Conservation (phyloP, 2,329 filamentous ascomycete species). For the Talaromyces marneffei region DNA sequence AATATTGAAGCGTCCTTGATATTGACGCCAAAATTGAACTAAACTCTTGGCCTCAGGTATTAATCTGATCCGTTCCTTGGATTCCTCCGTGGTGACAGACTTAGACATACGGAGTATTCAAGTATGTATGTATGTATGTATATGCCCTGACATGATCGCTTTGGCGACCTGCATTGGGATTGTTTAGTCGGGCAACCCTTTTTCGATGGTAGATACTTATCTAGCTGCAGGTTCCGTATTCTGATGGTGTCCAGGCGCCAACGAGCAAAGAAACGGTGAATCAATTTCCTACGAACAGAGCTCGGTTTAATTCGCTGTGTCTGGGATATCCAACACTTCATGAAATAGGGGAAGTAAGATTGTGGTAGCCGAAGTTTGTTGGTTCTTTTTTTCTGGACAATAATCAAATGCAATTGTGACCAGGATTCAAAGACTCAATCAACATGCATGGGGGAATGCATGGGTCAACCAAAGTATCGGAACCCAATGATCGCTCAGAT, state of each 20-base stretch:
- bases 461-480: neutral
- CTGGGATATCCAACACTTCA: neutral
- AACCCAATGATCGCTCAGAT: neutral
- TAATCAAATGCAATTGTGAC: neutral
- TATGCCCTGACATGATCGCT: neutral
- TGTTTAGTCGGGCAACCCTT: neutral
- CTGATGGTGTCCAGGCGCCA: neutral
- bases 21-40: neutral
- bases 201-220: neutral
- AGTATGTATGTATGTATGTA: too few relatives aligned
- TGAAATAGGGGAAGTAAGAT: neutral
- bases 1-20: neutral
- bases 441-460: neutral
- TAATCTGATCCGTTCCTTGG: neutral
- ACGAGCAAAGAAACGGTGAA: neutral
- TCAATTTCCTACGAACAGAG: neutral
- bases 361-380: neutral
- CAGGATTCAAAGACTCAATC: neutral
- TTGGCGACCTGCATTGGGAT: neutral
- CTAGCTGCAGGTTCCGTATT: neutral
- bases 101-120: neutral
- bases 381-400: neutral
- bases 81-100: neutral
- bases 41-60: neutral
- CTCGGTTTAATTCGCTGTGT: too few relatives aligned